These are phyloP conservation scores for Cyberlindnera mississippiensis DNA, from an alignment of 805 yeast genomes.

Conservation along the genomic window DNA sequence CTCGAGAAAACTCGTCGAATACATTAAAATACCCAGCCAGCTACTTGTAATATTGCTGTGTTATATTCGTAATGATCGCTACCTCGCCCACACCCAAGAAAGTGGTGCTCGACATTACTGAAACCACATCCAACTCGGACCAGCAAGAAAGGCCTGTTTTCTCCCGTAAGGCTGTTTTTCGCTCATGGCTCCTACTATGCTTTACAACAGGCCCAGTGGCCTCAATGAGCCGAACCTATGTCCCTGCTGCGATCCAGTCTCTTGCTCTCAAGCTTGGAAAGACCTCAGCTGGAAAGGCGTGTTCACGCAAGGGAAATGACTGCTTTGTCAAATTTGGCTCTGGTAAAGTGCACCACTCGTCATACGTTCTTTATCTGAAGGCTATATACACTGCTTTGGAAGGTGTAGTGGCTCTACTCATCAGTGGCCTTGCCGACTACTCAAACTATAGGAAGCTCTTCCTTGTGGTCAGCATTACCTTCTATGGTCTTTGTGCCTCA, in stretches of 20 bases:
- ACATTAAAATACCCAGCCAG: too few species aligned
- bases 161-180: slow-evolving; percentile 4
- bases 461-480: slow-evolving; percentile 30
- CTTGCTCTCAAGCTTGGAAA: slow-evolving; percentile 32
- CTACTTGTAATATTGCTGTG: too few species aligned
- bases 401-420: slow-evolving; percentile 32
- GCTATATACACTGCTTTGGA: slow-evolving; percentile 38
- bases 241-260: slow-evolving; percentile 39
- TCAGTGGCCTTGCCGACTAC: slow-evolving; percentile 40
- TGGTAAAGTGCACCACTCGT: slow-evolving; percentile 32
- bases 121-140: not conserved
- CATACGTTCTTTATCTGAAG: slow-evolving; percentile 36
- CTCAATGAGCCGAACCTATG: slow-evolving; percentile 38
- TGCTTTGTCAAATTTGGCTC: slow-evolving; percentile 36
- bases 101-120: too few species aligned
- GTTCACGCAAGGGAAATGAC: slow-evolving; percentile 32
- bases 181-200: slow-evolving; percentile 37
- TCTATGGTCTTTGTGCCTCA: slow-evolving; percentile 33
- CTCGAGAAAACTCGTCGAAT: too few species aligned
- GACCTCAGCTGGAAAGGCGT: slow-evolving; percentile 25
- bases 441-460: slow-evolving; percentile 35
- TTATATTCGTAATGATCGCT: too few species aligned
- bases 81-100: too few species aligned
- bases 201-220: slow-evolving; percentile 41
- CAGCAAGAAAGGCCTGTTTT: not conserved